phyloP scores from a whole-genome alignment of 2,329 filamentous ascomycete genomes.

The Colletotrichum musicola region DNA sequence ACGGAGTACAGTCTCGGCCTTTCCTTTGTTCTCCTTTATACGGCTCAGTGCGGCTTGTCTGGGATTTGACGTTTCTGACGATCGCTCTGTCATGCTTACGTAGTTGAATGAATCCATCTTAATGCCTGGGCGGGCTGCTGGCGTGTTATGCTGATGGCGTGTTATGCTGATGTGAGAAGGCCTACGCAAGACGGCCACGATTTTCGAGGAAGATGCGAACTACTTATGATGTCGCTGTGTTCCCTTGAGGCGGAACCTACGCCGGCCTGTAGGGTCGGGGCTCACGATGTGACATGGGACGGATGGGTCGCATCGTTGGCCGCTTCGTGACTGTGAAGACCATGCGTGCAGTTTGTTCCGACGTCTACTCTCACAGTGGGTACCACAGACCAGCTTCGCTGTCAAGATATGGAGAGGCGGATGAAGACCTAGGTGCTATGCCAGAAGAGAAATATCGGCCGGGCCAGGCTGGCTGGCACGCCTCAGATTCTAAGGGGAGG shows the following conservation, averaged over 20 bases:
- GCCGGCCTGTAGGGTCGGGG: background rate
- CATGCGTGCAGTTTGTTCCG: constrained; percentile 5
- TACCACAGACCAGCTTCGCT: too few species aligned
- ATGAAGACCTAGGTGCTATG: too few species aligned
- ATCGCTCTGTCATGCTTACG: constrained; percentile 41
- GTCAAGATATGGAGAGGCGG: too few species aligned
- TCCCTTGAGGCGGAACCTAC: background rate
- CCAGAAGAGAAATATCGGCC: too few species aligned
- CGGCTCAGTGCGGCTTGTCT: constrained; percentile 36
- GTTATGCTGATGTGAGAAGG: constrained; percentile 17
- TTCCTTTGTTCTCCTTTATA: constrained; percentile 41
- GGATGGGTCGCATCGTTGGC: constrained; percentile 19
- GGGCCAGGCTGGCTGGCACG: too few species aligned
- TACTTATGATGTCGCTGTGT: background rate
- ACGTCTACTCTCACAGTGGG: constrained; percentile 6
- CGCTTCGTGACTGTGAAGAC: background rate
- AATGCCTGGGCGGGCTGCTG: constrained; percentile 29
- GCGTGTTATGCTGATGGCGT: constrained; percentile 5
- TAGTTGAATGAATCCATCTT: constrained; percentile 43
- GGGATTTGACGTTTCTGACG: constrained; percentile 40
- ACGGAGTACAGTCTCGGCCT: constrained; percentile 43
- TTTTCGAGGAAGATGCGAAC: background rate
- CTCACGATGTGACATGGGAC: background rate
- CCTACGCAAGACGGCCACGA: background rate
- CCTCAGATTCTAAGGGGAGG: too few species aligned